Conservation (phyloP, 345 rosid genomes). For the Populus davidiana region DNA sequence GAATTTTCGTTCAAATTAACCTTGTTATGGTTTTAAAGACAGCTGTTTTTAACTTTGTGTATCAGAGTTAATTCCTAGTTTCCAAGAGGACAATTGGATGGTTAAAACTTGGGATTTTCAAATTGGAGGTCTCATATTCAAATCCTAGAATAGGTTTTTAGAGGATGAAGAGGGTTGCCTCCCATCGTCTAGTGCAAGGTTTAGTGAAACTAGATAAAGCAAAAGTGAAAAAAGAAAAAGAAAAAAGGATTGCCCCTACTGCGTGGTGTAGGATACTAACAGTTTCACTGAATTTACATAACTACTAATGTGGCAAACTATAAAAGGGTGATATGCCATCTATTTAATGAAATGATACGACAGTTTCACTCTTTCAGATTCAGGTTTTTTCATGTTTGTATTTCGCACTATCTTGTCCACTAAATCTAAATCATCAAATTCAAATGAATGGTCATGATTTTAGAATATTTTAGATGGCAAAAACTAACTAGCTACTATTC, state of each 20-base stretch:
- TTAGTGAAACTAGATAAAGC: background rate
- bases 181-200: background rate
- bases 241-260: background rate
- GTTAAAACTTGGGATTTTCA: background rate
- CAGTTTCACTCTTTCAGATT: background rate
- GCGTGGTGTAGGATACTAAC: background rate
- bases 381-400: background rate
- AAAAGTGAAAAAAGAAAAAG: background rate
- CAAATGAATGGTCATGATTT: background rate
- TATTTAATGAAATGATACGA: background rate
- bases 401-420: background rate
- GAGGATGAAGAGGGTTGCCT: background rate
- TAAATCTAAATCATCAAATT: background rate
- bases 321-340: background rate
- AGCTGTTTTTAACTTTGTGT: background rate
- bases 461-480: background rate
- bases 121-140: background rate
- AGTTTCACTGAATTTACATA: background rate
- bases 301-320: background rate
- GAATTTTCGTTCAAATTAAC: background rate
- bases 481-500: background rate
- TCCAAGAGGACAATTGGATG: background rate
- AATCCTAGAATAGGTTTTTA: background rate
- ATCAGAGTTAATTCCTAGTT: background rate
- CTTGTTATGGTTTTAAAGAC: background rate